Evolutionary conservation across 2,329 filamentous ascomycete genomes (phyloP), one percentile per base, ranked within the genome.

Genomic region (Ilyonectria robusta): DNA sequence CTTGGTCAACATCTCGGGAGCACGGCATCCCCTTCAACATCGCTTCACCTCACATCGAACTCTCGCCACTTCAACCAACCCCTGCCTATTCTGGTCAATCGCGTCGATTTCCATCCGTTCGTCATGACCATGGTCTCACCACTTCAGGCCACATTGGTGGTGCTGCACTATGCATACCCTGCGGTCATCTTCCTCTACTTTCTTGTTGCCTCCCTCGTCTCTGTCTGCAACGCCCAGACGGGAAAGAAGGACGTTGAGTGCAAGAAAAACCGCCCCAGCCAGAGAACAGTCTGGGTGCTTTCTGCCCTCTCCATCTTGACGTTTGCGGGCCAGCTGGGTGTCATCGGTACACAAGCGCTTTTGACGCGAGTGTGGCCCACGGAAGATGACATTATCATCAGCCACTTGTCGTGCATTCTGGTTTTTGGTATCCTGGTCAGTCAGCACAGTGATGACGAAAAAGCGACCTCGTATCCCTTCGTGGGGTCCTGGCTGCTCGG

Each of bases 361-460:
- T 44, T 79, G 33, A 75, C 72, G 23, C 77, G 73, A 42, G 73
- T 72, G 62, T 87, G 82, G 83, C 80, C 80, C 46, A 79, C 81
- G 1, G 81, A 84, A 23, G 84, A 86, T 58, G 82, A 87, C 70
- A 78, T 82, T 44, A 81, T 86, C 67, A 85, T 93, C 60, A 88
- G 89, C 60, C 81, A 87, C 42, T 79, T 93, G 29, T 87, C 90
- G 1, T 91, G 89, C 61, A 83, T 90, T 51, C 79, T 93, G 31
- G 83, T 89, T n/a, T 93, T 91, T 78, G 86, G 88, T 4, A 84
- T 91, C 15, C 84, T 92, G 71, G 81, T 89, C 65, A 83, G 87
- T 46, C 84, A 84, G 21, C 82, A 92, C 15, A 80, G 83, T 2
- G 86, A 88, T 59, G 81, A 82, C 19, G 76, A 82, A 33, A 82